A percentile compares a stretch with the other conserved stretches of the same genome.
phyloP scores from a whole-genome alignment of 1,284 basidiomycete species.

The Leccinum pachyderme region DNA sequence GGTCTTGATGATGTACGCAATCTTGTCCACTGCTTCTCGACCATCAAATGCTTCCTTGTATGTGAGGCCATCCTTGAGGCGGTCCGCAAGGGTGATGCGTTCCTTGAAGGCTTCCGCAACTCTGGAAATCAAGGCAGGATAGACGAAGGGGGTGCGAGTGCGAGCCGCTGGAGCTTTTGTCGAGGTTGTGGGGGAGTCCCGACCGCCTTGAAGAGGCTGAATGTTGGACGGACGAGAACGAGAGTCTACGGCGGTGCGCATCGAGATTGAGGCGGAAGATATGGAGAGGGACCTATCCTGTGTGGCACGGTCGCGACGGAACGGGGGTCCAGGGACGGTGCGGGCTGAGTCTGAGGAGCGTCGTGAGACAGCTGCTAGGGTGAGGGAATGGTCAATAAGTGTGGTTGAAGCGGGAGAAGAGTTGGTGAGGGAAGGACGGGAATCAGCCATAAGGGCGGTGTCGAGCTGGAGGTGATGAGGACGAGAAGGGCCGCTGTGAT shows the following conservation, averaged over 20 bases:
- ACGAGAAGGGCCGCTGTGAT: slow-evolving; percentile 31
- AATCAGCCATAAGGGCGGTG: slow-evolving; percentile 38
- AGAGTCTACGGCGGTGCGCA: slow-evolving; percentile 37
- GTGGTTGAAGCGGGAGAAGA: slow-evolving; percentile 57
- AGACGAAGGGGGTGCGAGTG: slow-evolving; percentile 72
- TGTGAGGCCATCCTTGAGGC: slow-evolving; percentile 91
- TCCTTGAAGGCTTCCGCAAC: slow-evolving; percentile 93
- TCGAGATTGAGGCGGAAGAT: slow-evolving; percentile 55
- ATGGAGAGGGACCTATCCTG: slow-evolving; percentile 76
- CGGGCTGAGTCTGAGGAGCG: slow-evolving; percentile 57
- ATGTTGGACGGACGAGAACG: slow-evolving; percentile 40
- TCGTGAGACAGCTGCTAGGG: slow-evolving; percentile 32
- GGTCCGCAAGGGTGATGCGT: slow-evolving; percentile 75
- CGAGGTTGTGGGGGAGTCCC: slow-evolving; percentile 51
- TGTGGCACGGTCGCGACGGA: slow-evolving; percentile 52
- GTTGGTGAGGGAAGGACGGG: slow-evolving; percentile 41
- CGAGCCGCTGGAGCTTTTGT: slow-evolving; percentile 35
- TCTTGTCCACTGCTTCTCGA: slow-evolving; percentile 93
- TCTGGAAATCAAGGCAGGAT: slow-evolving; percentile 91
- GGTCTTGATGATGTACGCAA: slow-evolving; percentile 97
- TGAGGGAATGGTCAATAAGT: slow-evolving; percentile 42
- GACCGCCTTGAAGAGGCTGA: slow-evolving; percentile 35
- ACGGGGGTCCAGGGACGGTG: slow-evolving; percentile 42
- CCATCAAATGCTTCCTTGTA: slow-evolving; percentile 98
- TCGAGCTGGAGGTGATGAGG: slow-evolving; percentile 49